A percentile compares a stretch with the other conserved stretches of the same genome.
Evolutionary conservation across 2,329 filamentous ascomycete genomes (phyloP).

Genomic region (Geosmithia flava): DNA sequence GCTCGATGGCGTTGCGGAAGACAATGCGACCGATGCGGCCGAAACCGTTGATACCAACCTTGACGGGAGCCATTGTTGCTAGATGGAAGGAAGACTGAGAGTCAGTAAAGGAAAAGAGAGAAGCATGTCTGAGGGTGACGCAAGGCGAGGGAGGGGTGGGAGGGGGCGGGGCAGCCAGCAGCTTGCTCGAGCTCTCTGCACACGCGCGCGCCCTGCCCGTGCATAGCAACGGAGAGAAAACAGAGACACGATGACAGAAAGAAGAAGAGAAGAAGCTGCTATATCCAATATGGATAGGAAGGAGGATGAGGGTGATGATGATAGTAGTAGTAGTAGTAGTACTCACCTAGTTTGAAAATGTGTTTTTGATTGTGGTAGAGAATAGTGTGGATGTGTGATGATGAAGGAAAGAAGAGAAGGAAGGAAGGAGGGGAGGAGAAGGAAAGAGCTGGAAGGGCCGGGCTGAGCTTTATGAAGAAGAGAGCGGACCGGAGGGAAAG

Average conservation of each 20-base stretch:
- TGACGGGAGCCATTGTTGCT: conserved; percentile 34
- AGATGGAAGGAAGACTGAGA: conserved; percentile 2
- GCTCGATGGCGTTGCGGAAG: conserved; percentile 94
- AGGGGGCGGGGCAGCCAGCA: neutral
- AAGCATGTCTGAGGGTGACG: conserved; percentile 1
- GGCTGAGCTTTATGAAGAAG: neutral
- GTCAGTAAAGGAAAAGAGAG: conserved; percentile 1
- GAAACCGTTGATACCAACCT: conserved; percentile 99
- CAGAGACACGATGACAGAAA: neutral
- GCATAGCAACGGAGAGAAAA: neutral
- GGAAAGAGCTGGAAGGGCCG: neutral
- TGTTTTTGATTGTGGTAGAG: neutral
- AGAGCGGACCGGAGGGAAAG: neutral
- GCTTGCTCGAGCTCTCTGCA: neutral
- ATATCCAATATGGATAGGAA: too few species aligned
- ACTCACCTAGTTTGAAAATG: neutral
- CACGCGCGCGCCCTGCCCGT: neutral
- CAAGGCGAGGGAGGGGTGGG: conserved; percentile 2
- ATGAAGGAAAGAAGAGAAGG: conserved; percentile 3
- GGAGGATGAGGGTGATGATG: neutral
- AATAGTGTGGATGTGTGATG: conserved; percentile 1
- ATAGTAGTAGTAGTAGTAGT: neutral
- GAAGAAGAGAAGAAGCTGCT: too few species aligned
- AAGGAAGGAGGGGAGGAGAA: neutral
- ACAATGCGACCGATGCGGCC: conserved; percentile 98